Evolutionary conservation across 176 grass and related monocot species (phyloP).

Genomic region (Neostapfia colusana): DNA sequence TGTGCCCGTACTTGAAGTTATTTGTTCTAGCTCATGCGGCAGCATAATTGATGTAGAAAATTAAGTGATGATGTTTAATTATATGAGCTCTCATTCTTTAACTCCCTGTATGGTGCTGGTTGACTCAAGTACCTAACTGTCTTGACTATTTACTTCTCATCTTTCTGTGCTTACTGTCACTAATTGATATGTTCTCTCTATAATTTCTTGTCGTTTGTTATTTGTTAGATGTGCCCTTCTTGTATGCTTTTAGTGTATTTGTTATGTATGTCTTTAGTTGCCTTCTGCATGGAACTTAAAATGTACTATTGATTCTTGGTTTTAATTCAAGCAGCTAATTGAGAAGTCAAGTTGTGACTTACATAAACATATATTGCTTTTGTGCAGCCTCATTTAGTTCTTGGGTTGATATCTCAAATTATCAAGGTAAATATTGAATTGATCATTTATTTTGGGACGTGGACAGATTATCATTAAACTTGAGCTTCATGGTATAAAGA

Average conservation of each 20-base stretch:
- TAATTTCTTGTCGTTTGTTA: constrained; percentile 16
- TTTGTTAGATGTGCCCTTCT: constrained; percentile 1
- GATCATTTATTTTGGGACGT: constrained; percentile 11
- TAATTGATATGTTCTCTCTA: background rate
- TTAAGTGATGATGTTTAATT: background rate
- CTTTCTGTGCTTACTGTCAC: constrained; percentile 16
- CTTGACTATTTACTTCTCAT: constrained; percentile 17
- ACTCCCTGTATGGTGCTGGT: background rate
- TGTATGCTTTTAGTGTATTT: background rate
- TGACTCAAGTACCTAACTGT: background rate
- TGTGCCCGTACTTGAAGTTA: background rate
- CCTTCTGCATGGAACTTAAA: background rate
- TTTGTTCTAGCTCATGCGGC: constrained; percentile 13
- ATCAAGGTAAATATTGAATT: constrained; percentile 73
- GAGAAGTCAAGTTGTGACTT: constrained; percentile 2
- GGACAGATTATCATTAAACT: background rate
- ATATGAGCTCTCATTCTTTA: background rate
- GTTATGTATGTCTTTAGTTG: constrained; percentile 1
- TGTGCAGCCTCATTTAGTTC: constrained; percentile 90
- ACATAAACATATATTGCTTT: constrained; percentile 33
- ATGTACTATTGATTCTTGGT: background rate
- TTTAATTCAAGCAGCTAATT: constrained; percentile 30
- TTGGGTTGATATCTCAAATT: constrained; percentile 99
- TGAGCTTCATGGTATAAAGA: constrained; percentile 18
- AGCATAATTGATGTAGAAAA: background rate